Evolutionary conservation across 768 basidiomycete species (phyloP).

Genomic region (Hysterangium stoloniferum): DNA sequence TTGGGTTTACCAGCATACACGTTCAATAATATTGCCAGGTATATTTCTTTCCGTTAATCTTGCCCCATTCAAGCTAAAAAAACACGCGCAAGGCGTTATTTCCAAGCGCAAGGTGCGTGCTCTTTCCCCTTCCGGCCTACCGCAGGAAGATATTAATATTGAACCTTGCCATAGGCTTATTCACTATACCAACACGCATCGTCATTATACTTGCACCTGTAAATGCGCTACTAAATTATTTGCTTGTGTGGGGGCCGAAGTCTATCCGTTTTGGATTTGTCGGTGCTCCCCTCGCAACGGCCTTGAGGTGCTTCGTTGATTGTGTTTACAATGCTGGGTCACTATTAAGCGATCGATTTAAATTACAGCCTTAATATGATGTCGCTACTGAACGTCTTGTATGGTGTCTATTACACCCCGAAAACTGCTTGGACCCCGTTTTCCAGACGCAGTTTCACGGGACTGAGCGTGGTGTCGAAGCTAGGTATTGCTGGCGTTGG

Average conservation of each 20-base stretch:
- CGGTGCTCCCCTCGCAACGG: conserved; percentile 87
- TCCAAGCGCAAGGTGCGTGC: conserved; percentile 67
- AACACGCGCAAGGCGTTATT: conserved; percentile 48
- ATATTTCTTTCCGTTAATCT: too few species aligned
- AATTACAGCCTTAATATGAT: conserved; percentile 65
- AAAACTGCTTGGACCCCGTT: conserved; percentile 82
- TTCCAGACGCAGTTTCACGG: conserved; percentile 53
- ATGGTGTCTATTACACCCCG: conserved; percentile 55
- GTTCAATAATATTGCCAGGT: conserved; percentile 50
- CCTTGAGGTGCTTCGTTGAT: conserved; percentile 33
- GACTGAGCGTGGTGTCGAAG: conserved; percentile 58
- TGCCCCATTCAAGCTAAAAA: too few species aligned
- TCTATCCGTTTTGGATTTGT: conserved; percentile 78
- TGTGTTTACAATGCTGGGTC: not conserved
- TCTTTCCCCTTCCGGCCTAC: conserved; percentile 1
- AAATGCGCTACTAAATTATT: conserved; percentile 75
- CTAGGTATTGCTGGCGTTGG: conserved; percentile 81
- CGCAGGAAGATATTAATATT: not conserved
- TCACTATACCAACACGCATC: conserved; percentile 81
- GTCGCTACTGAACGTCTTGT: conserved; percentile 48
- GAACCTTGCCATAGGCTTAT: conserved; percentile 44
- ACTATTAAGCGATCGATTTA: not conserved
- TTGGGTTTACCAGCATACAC: conserved; percentile 74
- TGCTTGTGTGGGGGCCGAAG: conserved; percentile 87
- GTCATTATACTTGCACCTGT: conserved; percentile 77